A percentile compares a stretch with the other conserved stretches of the same genome.
These are phyloP conservation scores for Phylloporus sp. DNA, from an alignment of 768 basidiomycete species.

Conservation along the genomic window DNA sequence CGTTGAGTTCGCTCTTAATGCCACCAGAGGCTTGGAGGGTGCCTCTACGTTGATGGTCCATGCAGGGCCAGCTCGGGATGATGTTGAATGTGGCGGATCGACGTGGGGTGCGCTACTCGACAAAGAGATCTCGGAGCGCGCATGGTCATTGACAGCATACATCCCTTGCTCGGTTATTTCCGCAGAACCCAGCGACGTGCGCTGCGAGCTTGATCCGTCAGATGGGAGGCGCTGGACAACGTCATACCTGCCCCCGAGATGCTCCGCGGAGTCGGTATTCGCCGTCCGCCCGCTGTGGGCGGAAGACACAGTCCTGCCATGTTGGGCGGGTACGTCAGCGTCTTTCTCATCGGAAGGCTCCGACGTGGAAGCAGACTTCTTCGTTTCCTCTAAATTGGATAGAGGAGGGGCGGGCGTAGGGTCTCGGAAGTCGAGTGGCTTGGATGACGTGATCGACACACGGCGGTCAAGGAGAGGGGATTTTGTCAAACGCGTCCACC, in stretches of 20 bases:
- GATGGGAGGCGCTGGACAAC: constrained; percentile 53
- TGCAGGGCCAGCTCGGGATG: constrained; percentile 1
- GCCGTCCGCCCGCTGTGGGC: constrained; percentile 59
- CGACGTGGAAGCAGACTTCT: constrained; percentile 11
- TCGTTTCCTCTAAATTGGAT: constrained; percentile 50
- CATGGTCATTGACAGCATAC: constrained; percentile 5
- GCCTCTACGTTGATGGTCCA: constrained; percentile 2
- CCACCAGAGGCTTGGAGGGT: not conserved
- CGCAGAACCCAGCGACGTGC: constrained; percentile 25
- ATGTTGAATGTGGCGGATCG: constrained; percentile 20
- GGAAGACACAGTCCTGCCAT: constrained; percentile 39
- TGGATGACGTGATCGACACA: constrained; percentile 37
- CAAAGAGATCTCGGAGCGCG: constrained; percentile 10
- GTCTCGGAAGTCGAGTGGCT: constrained; percentile 61
- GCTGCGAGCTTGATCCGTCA: constrained; percentile 24
- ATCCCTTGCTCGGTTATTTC: constrained; percentile 20
- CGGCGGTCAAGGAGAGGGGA: constrained; percentile 61
- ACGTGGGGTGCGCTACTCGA: constrained; percentile 1
- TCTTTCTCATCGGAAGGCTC: constrained; percentile 13
- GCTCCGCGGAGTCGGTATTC: constrained; percentile 65
- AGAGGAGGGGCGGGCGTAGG: constrained; percentile 74
- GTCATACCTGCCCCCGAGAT: constrained; percentile 63
- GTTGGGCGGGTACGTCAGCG: constrained; percentile 15
- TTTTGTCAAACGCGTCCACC: constrained; percentile 75
- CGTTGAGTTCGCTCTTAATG: not conserved